Evolutionary conservation across 2,329 filamentous ascomycete genomes (phyloP).

Genomic region (Colletotrichum sp.): DNA sequence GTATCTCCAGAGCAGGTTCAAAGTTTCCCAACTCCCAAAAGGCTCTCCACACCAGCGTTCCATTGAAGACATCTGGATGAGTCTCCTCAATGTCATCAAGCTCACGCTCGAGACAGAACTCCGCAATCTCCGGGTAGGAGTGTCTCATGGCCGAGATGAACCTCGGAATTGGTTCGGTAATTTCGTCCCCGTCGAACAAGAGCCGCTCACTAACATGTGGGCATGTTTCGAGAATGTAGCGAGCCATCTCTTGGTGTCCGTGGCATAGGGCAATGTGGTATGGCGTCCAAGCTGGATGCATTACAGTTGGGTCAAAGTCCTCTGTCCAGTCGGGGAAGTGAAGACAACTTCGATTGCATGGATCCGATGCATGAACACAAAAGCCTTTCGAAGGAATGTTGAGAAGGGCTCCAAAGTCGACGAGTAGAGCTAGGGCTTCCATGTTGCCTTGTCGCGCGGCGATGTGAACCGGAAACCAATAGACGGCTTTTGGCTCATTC

Average conservation of each 20-base stretch:
- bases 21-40: background rate
- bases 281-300: background rate
- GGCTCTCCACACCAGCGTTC: background rate
- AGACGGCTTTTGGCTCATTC: background rate
- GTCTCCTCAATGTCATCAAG: background rate
- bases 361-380: background rate
- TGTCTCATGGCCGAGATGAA: background rate
- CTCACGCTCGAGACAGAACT: background rate
- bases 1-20: background rate
- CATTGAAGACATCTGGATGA: background rate
- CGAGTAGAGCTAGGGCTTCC: background rate
- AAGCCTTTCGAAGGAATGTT: background rate
- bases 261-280: background rate
- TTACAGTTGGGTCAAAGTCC: background rate
- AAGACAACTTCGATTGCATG: rapidly evolving
- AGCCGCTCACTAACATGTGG: background rate
- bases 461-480: background rate
- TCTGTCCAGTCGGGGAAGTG: background rate
- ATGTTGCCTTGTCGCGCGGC: background rate
- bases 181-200: rapidly evolving
- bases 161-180: rapidly evolving
- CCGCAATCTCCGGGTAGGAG: rapidly evolving
- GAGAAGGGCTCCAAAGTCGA: background rate
- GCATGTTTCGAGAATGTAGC: background rate
- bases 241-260: background rate